phyloP scores from a whole-genome alignment of 176 grass and related monocot species.

The Luzula sylvatica region DNA sequence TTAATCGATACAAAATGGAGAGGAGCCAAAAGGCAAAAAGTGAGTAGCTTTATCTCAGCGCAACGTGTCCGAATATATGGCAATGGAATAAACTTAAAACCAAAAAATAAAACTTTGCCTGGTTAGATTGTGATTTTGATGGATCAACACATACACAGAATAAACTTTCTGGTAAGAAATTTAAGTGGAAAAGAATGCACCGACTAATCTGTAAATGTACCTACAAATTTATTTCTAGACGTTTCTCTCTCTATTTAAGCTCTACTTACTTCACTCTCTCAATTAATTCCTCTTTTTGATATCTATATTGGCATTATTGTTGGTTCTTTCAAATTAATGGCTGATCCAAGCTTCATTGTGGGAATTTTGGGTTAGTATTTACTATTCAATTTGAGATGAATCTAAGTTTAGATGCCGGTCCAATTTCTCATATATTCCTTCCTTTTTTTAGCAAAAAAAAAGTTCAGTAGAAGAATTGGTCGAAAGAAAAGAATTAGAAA shows the following conservation, averaged over 20 bases:
- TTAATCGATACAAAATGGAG: neutral
- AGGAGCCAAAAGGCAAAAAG: neutral
- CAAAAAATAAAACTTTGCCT: conserved; percentile 3
- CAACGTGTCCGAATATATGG: conserved; percentile 5
- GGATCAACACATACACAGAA: neutral
- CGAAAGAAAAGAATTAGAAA: no score
- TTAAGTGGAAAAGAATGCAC: conserved; percentile 15
- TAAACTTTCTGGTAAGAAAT: conserved; percentile 3
- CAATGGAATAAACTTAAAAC: neutral
- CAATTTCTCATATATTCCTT: no score
- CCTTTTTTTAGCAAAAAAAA: no score
- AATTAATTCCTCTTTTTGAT: conserved; percentile 4
- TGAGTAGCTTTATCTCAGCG: neutral
- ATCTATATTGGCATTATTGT: conserved; percentile 2
- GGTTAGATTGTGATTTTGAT: neutral
- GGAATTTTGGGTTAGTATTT: conserved; percentile 43
- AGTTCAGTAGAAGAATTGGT: no score
- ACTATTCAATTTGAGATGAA: no score
- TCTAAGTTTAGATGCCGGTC: no score
- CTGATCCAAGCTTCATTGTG: conserved; percentile 49
- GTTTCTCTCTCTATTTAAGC: conserved; percentile 4
- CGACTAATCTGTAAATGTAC: conserved; percentile 2
- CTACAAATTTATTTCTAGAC: conserved; percentile 4
- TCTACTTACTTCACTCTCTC: conserved; percentile 11
- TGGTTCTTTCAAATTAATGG: conserved; percentile 35